Percentiles rank a stretch among this genome's conserved stretches.
Evolutionary conservation across 768 basidiomycete genomes (phyloP).

Genomic region (Termitomyces sp.): DNA sequence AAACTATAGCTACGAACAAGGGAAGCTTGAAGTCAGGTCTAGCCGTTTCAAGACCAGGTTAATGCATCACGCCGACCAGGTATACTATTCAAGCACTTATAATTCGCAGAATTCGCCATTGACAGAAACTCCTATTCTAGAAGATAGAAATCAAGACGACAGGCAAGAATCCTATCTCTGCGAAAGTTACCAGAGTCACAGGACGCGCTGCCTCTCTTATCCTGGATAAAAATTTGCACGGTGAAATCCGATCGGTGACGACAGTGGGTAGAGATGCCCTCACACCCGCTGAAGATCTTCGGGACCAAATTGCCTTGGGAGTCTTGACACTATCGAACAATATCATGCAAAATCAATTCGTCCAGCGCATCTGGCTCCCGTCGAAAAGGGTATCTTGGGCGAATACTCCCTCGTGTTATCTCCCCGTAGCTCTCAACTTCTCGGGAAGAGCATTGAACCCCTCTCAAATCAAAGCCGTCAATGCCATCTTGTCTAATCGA

Average conservation of each 20-base stretch:
- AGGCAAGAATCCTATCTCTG: conserved; percentile 8
- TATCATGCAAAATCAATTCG: conserved; percentile 27
- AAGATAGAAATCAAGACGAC: conserved; percentile 16
- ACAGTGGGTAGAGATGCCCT: conserved; percentile 42
- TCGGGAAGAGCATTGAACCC: conserved; percentile 21
- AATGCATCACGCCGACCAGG: conserved; percentile 20
- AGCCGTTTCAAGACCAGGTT: conserved; percentile 41
- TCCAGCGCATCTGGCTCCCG: conserved; percentile 27
- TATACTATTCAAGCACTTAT: conserved; percentile 4
- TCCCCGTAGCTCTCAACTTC: conserved; percentile 13
- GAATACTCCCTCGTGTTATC: neutral
- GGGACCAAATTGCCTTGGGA: conserved; percentile 19
- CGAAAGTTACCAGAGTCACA: conserved; percentile 20
- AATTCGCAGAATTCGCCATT: neutral
- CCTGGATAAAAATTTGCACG: conserved; percentile 18
- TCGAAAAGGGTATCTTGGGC: conserved; percentile 11
- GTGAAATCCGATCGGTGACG: conserved; percentile 27
- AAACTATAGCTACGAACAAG: conserved; percentile 21
- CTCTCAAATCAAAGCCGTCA: conserved; percentile 29
- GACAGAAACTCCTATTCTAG: conserved; percentile 6
- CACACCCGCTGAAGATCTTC: conserved; percentile 39
- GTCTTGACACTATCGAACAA: conserved; percentile 20
- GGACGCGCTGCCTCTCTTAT: conserved; percentile 33
- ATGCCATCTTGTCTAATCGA: conserved; percentile 26
- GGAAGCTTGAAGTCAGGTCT: conserved; percentile 26